A percentile compares a stretch with the other conserved stretches of the same genome.
Evolutionary conservation across 257 asterid species (phyloP).

Genomic region (Linderniella brevidens): DNA sequence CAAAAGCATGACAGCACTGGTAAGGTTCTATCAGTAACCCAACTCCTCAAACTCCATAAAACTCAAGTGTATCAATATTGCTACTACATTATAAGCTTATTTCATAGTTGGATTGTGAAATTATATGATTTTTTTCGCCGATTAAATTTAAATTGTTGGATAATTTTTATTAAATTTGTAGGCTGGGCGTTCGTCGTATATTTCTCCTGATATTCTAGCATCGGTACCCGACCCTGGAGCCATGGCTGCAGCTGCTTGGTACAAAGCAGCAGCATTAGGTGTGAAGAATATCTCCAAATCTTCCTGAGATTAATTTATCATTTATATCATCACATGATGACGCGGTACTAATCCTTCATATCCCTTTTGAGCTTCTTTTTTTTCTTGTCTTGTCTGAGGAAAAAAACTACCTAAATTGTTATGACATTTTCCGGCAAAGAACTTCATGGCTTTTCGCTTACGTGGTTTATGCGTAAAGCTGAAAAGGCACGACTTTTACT

Average conservation of each 20-base stretch:
- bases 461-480: constrained; percentile 35
- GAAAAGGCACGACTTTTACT: constrained; percentile 19
- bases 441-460: constrained; percentile 46
- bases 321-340: constrained; percentile 17
- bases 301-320: constrained; percentile 10
- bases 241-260: constrained; percentile 90
- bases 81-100: not conserved
- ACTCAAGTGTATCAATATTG: no score
- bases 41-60: no score
- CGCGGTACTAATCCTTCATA: not conserved
- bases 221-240: constrained; percentile 94
- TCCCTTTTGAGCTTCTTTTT: no score
- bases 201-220: constrained; percentile 61
- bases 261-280: constrained; percentile 63
- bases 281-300: constrained; percentile 26
- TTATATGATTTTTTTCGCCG: not conserved
- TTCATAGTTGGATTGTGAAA: not conserved
- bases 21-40: constrained; percentile 8
- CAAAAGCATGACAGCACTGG: constrained; percentile 83
- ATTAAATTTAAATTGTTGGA: not conserved
- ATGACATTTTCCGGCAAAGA: constrained; percentile 1
- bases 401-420: constrained; percentile 18
- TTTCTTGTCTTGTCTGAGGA: constrained; percentile 19
- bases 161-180: constrained; percentile 14
- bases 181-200: constrained; percentile 93